Base-by-base conservation (phyloP, 305 asterid genomes). In the Solanum aculeatissimum region DNA sequence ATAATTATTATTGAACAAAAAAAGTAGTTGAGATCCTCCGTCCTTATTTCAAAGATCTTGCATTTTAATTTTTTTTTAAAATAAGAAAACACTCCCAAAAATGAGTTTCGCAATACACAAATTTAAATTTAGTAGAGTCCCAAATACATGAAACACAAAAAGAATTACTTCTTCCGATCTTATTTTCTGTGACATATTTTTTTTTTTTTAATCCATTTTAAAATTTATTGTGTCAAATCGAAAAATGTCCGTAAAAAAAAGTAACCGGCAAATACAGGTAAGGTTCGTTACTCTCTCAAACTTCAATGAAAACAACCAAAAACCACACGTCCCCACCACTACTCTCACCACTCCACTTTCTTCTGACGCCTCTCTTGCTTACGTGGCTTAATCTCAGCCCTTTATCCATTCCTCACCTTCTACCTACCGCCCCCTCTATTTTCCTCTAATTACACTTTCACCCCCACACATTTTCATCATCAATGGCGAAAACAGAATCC, bases 321-420 rank as follows among this genome's bases (percentile, higher is more conserved):
- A 69, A 71, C 70, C 42, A 84, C 83, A 35, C 85, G 85, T 38
- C 85, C 92, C 95, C 94, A 83, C 98, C 93, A 88, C 92, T 70
- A 87, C 88, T 80, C 89, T 86, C 89, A 87, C 93, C 90, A 25
- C 47, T 32, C 47, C 65, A 85, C 66, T 82, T 86, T 21, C 89
- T 75, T n/a, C 81, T 85, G 51, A 38, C 83, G 60, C 74, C 63
- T 43, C 63, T 77, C 55, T n/a, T 54, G 21, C 71, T 82, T 86
- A 92, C 90, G 92, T 87, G 95, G 87, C 89, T 38, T n/a, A 27
- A 89, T 87, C 83, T 60, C 1, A 74, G 40, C 91, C 90, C 68
- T 86, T 70, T 18, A 83, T 79, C 49, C 13, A n/a, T 7, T 27
- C 77, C 16, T 70, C 65, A 35, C 60, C 82, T 70, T 65, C 42